phyloP scores from a whole-genome alignment of 2,329 filamentous ascomycete species.

The Dactylellina leptospora region DNA sequence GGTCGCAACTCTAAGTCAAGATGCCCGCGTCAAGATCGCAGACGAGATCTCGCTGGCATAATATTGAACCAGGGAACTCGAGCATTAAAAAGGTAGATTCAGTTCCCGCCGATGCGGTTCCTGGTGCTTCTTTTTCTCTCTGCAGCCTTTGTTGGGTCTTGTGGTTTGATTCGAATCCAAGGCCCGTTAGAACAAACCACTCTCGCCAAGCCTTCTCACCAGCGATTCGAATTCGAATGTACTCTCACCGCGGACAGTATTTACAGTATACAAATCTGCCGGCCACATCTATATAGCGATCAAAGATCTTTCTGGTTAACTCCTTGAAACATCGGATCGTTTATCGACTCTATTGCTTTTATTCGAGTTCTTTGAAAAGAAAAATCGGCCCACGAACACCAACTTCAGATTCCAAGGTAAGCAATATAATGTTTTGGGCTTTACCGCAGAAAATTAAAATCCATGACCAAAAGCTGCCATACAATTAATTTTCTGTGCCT shows the following conservation, averaged over 20 bases:
- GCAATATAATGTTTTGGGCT: too few relatives aligned
- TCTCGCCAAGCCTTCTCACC: neutral
- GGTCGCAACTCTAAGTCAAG: conserved; percentile 32
- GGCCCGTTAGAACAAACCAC: neutral
- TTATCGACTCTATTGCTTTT: conserved; percentile 16
- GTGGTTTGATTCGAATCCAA: neutral
- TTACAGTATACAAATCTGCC: conserved; percentile 44
- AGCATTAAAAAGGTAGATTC: conserved; percentile 36
- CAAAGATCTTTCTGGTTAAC: conserved; percentile 26
- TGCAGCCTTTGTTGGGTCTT: conserved; percentile 8
- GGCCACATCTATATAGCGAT: neutral
- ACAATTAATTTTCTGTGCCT: too few relatives aligned
- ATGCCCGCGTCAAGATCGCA: neutral
- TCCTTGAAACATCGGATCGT: conserved; percentile 43
- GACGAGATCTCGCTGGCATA: conserved; percentile 16
- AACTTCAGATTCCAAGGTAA: too few relatives aligned
- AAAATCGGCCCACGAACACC: neutral
- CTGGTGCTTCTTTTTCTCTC: conserved; percentile 27
- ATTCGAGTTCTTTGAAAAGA: neutral
- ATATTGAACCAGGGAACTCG: neutral
- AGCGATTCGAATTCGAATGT: neutral
- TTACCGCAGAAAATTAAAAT: too few relatives aligned
- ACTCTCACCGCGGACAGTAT: conserved; percentile 46
- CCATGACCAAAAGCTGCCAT: too few relatives aligned
- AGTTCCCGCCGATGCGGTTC: conserved; percentile 46